These are phyloP conservation scores for Aspergillus sp. DNA, from an alignment of 2,329 filamentous ascomycete species.

Conservation along the genomic window DNA sequence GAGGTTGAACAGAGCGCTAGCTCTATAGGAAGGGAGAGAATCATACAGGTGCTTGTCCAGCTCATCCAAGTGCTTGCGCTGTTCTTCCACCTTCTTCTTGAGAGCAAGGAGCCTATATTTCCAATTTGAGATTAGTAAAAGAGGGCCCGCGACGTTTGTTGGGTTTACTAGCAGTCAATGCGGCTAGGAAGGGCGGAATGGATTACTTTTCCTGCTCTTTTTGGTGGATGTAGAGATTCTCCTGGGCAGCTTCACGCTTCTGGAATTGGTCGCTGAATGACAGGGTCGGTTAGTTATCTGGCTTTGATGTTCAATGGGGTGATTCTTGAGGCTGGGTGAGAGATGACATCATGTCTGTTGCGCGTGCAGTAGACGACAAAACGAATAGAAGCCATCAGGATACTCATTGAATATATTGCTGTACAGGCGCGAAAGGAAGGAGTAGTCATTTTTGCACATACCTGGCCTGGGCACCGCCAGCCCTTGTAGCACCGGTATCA, in stretches of 20 bases:
- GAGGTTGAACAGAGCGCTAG: not conserved
- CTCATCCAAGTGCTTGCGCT: constrained; percentile 80
- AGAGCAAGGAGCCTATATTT: constrained; percentile 63
- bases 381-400: not conserved
- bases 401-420: not conserved
- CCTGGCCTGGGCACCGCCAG: constrained; percentile 37
- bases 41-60: constrained; percentile 84
- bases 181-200: not conserved
- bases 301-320: not conserved
- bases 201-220: constrained; percentile 82
- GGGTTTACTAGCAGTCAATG: not conserved
- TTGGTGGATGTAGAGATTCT: constrained; percentile 80
- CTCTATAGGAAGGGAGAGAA: not conserved
- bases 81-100: constrained; percentile 67
- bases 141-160: not conserved
- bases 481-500: constrained; percentile 59
- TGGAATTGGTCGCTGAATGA: constrained; percentile 78
- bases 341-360: constrained; percentile 19
- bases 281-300: constrained; percentile 7
- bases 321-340: not conserved
- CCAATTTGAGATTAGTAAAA: not conserved
- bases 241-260: constrained; percentile 82
- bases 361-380: not conserved
- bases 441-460: constrained; percentile 26
- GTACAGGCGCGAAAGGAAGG: not conserved